These are phyloP conservation scores for Asterochloris sp. DNA, from an alignment of 139 green algal species.

Conservation along the genomic window DNA sequence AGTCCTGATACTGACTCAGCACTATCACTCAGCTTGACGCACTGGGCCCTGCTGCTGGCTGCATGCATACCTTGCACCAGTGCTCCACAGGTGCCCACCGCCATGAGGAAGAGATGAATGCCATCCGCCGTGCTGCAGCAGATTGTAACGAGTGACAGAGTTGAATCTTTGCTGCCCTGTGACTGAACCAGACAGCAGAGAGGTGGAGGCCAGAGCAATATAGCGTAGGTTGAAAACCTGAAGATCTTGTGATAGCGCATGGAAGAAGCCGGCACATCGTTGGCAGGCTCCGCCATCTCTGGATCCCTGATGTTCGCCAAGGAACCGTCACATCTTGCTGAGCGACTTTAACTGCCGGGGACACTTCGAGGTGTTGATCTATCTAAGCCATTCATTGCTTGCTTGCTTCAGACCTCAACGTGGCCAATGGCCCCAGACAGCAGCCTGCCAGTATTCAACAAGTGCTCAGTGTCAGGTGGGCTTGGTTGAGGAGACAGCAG, in stretches of 20 bases:
- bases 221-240: neutral
- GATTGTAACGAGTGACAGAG: neutral
- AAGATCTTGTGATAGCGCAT: neutral
- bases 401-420: too few relatives aligned
- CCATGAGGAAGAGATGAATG: constrained; percentile 22
- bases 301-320: too few relatives aligned
- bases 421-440: too few relatives aligned
- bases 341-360: too few relatives aligned
- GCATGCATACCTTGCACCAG: constrained; percentile 18
- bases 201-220: neutral
- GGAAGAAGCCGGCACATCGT: neutral
- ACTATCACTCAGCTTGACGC: constrained; percentile 43
- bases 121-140: constrained; percentile 18
- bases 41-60: neutral
- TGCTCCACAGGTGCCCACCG: constrained; percentile 25
- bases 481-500: too few relatives aligned
- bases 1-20: constrained; percentile 30
- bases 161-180: neutral
- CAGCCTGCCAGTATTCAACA: too few relatives aligned
- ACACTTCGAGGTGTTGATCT: too few relatives aligned
- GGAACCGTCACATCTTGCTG: too few relatives aligned
- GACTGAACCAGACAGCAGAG: neutral
- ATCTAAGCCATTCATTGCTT: too few relatives aligned
- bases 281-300: neutral
- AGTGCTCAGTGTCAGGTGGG: too few relatives aligned